Evolutionary conservation across 176 grass and related monocot species (phyloP).

Genomic region (Oryza rufipogon): DNA sequence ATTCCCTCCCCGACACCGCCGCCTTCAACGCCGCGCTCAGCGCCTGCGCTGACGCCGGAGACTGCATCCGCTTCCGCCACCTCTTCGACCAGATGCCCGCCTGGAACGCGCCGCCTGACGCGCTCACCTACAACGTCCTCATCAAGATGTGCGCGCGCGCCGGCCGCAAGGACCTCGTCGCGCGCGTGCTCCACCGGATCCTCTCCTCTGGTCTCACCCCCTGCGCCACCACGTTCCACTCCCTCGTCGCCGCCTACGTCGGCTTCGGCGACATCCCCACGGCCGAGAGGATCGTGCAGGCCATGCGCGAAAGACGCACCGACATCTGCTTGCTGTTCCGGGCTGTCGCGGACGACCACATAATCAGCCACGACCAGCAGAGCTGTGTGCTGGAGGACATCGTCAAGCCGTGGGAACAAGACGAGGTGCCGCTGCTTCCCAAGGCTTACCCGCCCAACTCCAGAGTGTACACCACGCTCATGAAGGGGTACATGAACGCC

Average conservation of each 20-base stretch:
- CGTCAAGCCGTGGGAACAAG: background rate
- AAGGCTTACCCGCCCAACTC: slow-evolving; percentile 58
- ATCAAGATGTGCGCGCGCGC: slow-evolving; percentile 82
- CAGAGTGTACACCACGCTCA: slow-evolving; percentile 86
- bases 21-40: slow-evolving; percentile 85
- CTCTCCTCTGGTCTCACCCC: slow-evolving; percentile 47
- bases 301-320: slow-evolving; percentile 67
- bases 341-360: background rate
- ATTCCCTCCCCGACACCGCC: slow-evolving; percentile 63
- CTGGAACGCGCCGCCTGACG: slow-evolving; percentile 46
- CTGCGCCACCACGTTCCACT: slow-evolving; percentile 73
- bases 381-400: slow-evolving; percentile 64
- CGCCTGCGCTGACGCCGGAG: slow-evolving; percentile 70
- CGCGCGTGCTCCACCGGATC: slow-evolving; percentile 44
- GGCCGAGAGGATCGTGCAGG: slow-evolving; percentile 75
- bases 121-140: slow-evolving; percentile 77
- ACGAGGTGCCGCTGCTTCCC: slow-evolving; percentile 45
- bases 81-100: slow-evolving; percentile 72
- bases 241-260: slow-evolving; percentile 80
- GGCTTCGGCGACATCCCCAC: slow-evolving; percentile 70
- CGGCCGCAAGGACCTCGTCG: slow-evolving; percentile 65
- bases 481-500: slow-evolving; percentile 93
- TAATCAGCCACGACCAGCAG: background rate
- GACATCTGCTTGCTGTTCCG: slow-evolving; percentile 64
- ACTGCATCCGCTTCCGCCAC: slow-evolving; percentile 50